A percentile compares a stretch with the other conserved stretches of the same genome.
Conservation (phyloP, 1,284 basidiomycete genomes). For the Sanghuangporus weigelae region DNA sequence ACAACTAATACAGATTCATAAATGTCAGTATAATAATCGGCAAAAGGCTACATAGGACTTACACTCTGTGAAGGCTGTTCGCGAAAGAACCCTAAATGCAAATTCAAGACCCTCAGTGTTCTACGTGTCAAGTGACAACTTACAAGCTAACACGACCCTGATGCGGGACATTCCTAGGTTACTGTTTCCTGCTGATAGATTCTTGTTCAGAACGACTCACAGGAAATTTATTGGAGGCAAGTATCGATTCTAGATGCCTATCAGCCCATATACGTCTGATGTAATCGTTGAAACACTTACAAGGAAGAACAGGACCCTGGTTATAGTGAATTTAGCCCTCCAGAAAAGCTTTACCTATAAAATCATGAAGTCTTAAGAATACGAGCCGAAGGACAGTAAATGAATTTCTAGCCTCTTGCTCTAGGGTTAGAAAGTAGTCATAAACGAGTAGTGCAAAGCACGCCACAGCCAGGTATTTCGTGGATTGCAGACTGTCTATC, state of each 20-base stretch:
- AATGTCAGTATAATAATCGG: neutral
- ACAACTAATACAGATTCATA: slow-evolving; percentile 4
- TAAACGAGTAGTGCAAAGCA: slow-evolving; percentile 11
- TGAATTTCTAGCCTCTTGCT: slow-evolving; percentile 4
- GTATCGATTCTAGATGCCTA: slow-evolving; percentile 12
- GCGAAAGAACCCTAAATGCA: slow-evolving; percentile 9
- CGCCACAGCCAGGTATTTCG: slow-evolving; percentile 15
- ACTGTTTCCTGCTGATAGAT: neutral
- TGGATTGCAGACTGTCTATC: slow-evolving; percentile 9
- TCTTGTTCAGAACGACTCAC: neutral
- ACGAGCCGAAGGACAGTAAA: neutral
- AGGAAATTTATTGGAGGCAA: slow-evolving; percentile 10
- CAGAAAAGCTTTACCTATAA: slow-evolving; percentile 11
- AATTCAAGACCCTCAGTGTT: neutral
- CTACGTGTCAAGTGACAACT: neutral
- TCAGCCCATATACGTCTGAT: neutral
- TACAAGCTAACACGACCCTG: slow-evolving; percentile 11
- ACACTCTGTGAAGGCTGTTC: slow-evolving; percentile 2
- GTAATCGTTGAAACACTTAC: neutral
- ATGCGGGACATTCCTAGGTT: neutral
- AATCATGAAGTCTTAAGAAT: too few relatives aligned
- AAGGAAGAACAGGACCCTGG: slow-evolving; percentile 11
- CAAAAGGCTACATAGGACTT: neutral
- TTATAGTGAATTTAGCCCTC: slow-evolving; percentile 2
- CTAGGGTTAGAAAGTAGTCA: slow-evolving; percentile 12